A percentile compares a stretch with the other conserved stretches of the same genome.
These are phyloP conservation scores for Cerrena zonata DNA, from an alignment of 1,284 basidiomycete species.

Conservation along the genomic window DNA sequence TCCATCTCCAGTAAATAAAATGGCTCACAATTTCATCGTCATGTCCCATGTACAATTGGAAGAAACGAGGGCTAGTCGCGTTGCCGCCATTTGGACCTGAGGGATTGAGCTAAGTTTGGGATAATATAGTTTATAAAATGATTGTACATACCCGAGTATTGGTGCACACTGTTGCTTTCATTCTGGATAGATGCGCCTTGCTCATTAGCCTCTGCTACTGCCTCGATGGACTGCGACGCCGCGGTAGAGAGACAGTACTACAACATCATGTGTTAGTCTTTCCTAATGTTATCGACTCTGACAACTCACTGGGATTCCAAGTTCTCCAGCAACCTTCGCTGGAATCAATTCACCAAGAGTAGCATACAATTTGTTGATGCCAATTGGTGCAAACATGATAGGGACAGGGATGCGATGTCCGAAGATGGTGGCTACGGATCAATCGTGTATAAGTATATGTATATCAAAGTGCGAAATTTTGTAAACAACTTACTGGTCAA, in stretches of 20 bases:
- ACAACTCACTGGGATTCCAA: constrained; percentile 42
- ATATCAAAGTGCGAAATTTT: background rate
- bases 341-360: constrained; percentile 48
- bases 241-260: constrained; percentile 56
- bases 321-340: constrained; percentile 49
- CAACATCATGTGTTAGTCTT: background rate
- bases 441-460: background rate
- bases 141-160: constrained; percentile 22
- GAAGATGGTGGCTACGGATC: constrained; percentile 39
- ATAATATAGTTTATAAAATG: background rate
- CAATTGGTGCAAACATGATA: constrained; percentile 53
- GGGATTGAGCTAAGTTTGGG: background rate
- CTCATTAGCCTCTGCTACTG: constrained; percentile 46
- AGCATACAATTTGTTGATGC: constrained; percentile 54
- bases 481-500: constrained; percentile 35
- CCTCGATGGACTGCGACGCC: constrained; percentile 47
- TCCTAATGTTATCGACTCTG: background rate
- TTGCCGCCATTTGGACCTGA: constrained; percentile 31
- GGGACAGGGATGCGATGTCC: constrained; percentile 50
- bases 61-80: constrained; percentile 45
- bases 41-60: constrained; percentile 58
- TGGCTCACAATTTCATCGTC: constrained; percentile 43
- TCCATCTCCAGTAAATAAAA: background rate
- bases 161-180: constrained; percentile 34
- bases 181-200: constrained; percentile 32